These are phyloP conservation scores for Pichia kluyveri DNA, from an alignment of 805 yeast species.

Conservation along the genomic window DNA sequence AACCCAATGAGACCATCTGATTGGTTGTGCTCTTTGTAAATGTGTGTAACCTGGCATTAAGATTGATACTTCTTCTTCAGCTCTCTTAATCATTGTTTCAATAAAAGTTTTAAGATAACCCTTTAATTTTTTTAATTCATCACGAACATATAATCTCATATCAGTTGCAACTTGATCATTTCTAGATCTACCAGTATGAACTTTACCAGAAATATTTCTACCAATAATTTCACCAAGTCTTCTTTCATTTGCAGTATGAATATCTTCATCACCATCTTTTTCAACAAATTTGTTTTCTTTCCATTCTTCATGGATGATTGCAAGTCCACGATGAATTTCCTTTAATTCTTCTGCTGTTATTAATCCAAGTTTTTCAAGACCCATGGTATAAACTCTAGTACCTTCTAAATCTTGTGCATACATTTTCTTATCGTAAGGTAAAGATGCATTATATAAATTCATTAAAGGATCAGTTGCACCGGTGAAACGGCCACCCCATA, in stretches of 20 bases:
- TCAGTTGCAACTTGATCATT: slow-evolving; percentile 99
- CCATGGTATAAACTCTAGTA: slow-evolving; percentile 86
- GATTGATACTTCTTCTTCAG: slow-evolving; percentile 76
- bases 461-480: slow-evolving; percentile 95
- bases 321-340: slow-evolving; percentile 80
- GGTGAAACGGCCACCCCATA: slow-evolving; percentile 99
- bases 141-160: slow-evolving; percentile 90
- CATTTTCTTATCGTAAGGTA: slow-evolving; percentile 94
- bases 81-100: slow-evolving; percentile 60
- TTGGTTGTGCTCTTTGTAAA: slow-evolving; percentile 98
- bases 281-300: slow-evolving; percentile 53
- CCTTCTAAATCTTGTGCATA: slow-evolving; percentile 91
- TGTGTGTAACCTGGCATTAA: slow-evolving; percentile 99
- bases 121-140: slow-evolving; percentile 54
- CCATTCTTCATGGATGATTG: slow-evolving; percentile 75
- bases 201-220: slow-evolving; percentile 88
- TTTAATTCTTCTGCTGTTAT: slow-evolving; percentile 62
- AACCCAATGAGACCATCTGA: slow-evolving; percentile 98
- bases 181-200: slow-evolving; percentile 98
- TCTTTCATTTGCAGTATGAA: slow-evolving; percentile 98
- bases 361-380: slow-evolving; percentile 70
- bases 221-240: slow-evolving; percentile 95
- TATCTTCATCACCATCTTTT: slow-evolving; percentile 91
- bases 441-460: slow-evolving; percentile 94
- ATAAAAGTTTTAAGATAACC: slow-evolving; percentile 54